A percentile compares a stretch with the other conserved stretches of the same genome.
Conservation (phyloP, 805 yeast genomes). For the Kazachstania psychrophila region DNA sequence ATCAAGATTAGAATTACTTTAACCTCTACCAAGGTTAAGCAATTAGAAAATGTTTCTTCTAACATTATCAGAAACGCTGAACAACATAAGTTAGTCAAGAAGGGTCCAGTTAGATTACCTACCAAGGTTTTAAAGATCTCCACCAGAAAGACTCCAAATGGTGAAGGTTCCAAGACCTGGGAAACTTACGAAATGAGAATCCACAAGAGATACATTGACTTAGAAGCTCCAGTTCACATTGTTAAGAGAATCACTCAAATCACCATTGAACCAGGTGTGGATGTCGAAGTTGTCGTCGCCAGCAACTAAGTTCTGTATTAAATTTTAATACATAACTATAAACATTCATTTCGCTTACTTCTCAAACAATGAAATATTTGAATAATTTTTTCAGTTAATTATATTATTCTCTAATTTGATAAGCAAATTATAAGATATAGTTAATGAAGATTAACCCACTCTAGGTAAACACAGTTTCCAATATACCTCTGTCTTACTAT, state of each 20-base stretch:
- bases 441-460: slow-evolving; percentile 24
- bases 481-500: slow-evolving; percentile 34
- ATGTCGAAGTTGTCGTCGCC: slow-evolving; percentile 88
- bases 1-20: slow-evolving; percentile 98
- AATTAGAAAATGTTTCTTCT: slow-evolving; percentile 91
- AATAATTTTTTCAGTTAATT: too few species aligned
- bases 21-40: slow-evolving; percentile 98
- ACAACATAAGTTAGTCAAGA: slow-evolving; percentile 74
- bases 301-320: slow-evolving; percentile 14
- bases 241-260: slow-evolving; percentile 95
- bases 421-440: background rate
- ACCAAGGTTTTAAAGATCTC: slow-evolving; percentile 95
- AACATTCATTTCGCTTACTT: slow-evolving; percentile 2
- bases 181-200: slow-evolving; percentile 99
- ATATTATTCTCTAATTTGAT: background rate
- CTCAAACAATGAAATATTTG: too few species aligned
- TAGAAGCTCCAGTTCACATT: slow-evolving; percentile 88
- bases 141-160: slow-evolving; percentile 99
- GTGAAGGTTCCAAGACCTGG: slow-evolving; percentile 99
- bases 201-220: slow-evolving; percentile 99
- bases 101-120: slow-evolving; percentile 99
- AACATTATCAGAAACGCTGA: slow-evolving; percentile 84
- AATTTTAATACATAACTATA: too few species aligned
- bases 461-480: slow-evolving; percentile 32
- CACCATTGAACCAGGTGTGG: slow-evolving; percentile 99